Evolutionary conservation across 192 early-diverging fungal species (phyloP).

Genomic region (Coemansia sp.): DNA sequence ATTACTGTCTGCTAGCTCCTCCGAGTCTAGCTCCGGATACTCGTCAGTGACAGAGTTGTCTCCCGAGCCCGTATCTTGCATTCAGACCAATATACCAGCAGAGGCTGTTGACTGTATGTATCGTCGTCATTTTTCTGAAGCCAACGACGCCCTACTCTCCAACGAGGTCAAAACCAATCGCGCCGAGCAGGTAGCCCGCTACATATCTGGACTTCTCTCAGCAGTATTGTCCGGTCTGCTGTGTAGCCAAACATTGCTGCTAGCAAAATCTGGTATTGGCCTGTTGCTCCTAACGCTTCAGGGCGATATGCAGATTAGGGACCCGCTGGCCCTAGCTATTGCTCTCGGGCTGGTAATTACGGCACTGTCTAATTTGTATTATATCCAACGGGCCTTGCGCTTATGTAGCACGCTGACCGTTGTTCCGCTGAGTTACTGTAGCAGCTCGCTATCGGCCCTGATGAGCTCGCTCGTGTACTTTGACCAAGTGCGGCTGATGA

Average conservation of each 20-base stretch:
- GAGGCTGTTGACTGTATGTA: slow-evolving; percentile 24
- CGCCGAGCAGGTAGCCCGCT: slow-evolving; percentile 33
- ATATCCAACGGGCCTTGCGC: slow-evolving; percentile 71
- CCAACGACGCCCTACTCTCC: slow-evolving; percentile 16
- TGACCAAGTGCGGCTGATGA: slow-evolving; percentile 65
- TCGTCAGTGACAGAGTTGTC: slow-evolving; percentile 9
- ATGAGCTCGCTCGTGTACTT: slow-evolving; percentile 81
- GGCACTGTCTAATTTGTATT: slow-evolving; percentile 64
- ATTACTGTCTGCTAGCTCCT: background rate
- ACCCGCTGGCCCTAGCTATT: slow-evolving; percentile 69
- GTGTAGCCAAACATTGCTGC: slow-evolving; percentile 70
- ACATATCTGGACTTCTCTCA: slow-evolving; percentile 61
- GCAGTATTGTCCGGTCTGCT: slow-evolving; percentile 71
- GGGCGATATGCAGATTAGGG: slow-evolving; percentile 67
- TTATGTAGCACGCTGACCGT: slow-evolving; percentile 75
- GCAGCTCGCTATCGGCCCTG: slow-evolving; percentile 71
- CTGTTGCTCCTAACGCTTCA: slow-evolving; percentile 63
- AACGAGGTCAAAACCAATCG: slow-evolving; percentile 28
- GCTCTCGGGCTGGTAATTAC: slow-evolving; percentile 58
- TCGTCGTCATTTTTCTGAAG: slow-evolving; percentile 32
- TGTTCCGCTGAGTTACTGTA: slow-evolving; percentile 73
- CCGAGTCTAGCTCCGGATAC: slow-evolving; percentile 6
- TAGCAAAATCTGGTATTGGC: slow-evolving; percentile 78
- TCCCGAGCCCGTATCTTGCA: background rate
- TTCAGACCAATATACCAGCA: background rate